These are phyloP conservation scores for Platismatia glauca DNA, from an alignment of 495 filamentous ascomycete genomes.

Conservation along the genomic window DNA sequence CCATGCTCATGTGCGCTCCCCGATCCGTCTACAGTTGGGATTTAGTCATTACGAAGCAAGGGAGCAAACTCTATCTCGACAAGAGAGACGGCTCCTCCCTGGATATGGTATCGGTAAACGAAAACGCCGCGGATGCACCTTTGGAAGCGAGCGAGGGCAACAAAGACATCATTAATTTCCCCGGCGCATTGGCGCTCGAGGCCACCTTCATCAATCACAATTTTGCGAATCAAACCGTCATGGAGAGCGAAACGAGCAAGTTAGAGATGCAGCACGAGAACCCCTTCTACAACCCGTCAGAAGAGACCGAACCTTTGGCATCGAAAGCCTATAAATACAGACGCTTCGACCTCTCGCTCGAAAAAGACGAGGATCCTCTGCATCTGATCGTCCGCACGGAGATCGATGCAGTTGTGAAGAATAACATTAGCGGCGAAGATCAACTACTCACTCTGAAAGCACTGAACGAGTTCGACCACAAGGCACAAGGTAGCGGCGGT, in stretches of 20 bases:
- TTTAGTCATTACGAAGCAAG: slow-evolving; percentile 80
- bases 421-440: slow-evolving; percentile 76
- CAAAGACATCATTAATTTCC: slow-evolving; percentile 90
- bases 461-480: slow-evolving; percentile 96
- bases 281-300: slow-evolving; percentile 91
- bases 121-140: slow-evolving; percentile 95
- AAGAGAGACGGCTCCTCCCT: slow-evolving; percentile 88
- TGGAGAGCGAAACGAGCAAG: slow-evolving; percentile 67
- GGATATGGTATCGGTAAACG: slow-evolving; percentile 98
- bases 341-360: slow-evolving; percentile 86
- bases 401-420: slow-evolving; percentile 91
- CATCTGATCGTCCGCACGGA: slow-evolving; percentile 93
- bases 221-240: slow-evolving; percentile 87
- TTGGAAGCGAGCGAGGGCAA: slow-evolving; percentile 84
- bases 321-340: slow-evolving; percentile 98
- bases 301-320: slow-evolving; percentile 86
- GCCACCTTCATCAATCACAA: slow-evolving; percentile 99
- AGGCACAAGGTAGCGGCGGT: slow-evolving; percentile 87
- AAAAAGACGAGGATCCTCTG: slow-evolving; percentile 81
- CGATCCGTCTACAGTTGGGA: slow-evolving; percentile 97
- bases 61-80: slow-evolving; percentile 95
- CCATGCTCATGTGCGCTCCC: slow-evolving; percentile 97
- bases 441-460: slow-evolving; percentile 89
- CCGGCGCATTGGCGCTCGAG: slow-evolving; percentile 81
- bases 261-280: slow-evolving; percentile 78